A percentile compares a stretch with the other conserved stretches of the same genome.
Conservation (phyloP, 1,284 basidiomycete species). For the Heterobasidion occidentale region DNA sequence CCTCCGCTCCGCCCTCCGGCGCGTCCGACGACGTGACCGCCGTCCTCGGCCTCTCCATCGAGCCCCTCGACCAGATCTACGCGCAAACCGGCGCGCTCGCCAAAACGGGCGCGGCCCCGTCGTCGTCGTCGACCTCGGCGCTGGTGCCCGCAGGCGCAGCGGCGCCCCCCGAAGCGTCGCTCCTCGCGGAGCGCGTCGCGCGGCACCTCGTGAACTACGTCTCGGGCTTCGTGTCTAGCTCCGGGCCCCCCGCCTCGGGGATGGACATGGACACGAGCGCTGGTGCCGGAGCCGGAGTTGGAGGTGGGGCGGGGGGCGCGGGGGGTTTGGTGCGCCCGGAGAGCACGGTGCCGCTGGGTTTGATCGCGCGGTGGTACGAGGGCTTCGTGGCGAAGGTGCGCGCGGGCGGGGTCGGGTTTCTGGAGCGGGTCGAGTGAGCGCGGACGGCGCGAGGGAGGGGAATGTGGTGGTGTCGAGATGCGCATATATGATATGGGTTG, state of each 20-base stretch:
- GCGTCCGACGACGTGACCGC: conserved; percentile 44
- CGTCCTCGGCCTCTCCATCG: conserved; percentile 64
- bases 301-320: conserved; percentile 11
- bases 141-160: conserved; percentile 16
- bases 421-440: conserved; percentile 56
- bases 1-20: conserved; percentile 23
- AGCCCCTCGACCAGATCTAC: conserved; percentile 54
- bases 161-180: conserved; percentile 24
- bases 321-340: conserved; percentile 40
- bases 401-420: conserved; percentile 63
- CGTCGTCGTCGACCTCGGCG: background rate
- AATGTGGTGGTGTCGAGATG: no score
- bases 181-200: conserved; percentile 58
- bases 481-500: no score
- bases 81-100: conserved; percentile 40
- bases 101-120: conserved; percentile 13
- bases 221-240: conserved; percentile 60
- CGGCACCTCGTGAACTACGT: conserved; percentile 82
- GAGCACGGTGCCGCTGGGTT: conserved; percentile 63
- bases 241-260: conserved; percentile 16
- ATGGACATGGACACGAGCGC: no score
- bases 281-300: no score
- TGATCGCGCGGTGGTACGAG: conserved; percentile 81
- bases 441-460: no score
- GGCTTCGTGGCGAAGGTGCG: conserved; percentile 67